These are phyloP conservation scores for Camelina sativa DNA, from an alignment of 345 rosid species.

Conservation along the genomic window DNA sequence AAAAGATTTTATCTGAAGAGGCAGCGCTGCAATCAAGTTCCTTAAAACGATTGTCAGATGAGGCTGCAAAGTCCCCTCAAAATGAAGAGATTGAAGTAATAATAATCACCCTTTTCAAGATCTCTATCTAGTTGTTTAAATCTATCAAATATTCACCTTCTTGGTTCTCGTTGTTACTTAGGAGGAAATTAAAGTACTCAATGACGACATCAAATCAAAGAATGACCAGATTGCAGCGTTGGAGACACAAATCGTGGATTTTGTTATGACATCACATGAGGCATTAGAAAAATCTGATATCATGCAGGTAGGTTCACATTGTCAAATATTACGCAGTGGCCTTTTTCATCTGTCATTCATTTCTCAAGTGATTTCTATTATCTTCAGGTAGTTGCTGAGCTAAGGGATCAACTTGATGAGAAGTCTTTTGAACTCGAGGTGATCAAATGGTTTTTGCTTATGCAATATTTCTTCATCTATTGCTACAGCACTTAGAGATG, in stretches of 20 bases:
- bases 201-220: conserved; percentile 75
- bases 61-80: conserved; percentile 71
- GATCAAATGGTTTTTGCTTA: conserved; percentile 29
- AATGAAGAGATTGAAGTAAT: conserved; percentile 71
- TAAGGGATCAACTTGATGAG: conserved; percentile 82
- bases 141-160: conserved; percentile 33
- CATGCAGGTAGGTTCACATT: conserved; percentile 60
- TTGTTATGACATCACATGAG: conserved; percentile 58
- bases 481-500: conserved; percentile 19
- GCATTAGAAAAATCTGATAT: conserved; percentile 67
- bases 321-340: conserved; percentile 4
- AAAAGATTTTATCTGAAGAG: conserved; percentile 87
- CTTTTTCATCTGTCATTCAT: conserved; percentile 17
- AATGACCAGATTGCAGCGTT: conserved; percentile 75
- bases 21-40: conserved; percentile 86
- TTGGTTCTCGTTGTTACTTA: conserved; percentile 43
- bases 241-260: conserved; percentile 81
- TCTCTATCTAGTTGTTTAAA: conserved; percentile 27
- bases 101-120: conserved; percentile 13
- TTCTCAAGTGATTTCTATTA: conserved; percentile 41
- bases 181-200: conserved; percentile 75
- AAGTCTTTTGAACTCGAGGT: conserved; percentile 98
- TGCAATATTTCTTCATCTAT: conserved; percentile 21
- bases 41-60: conserved; percentile 79
- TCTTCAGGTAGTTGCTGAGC: conserved; percentile 74